phyloP scores from a whole-genome alignment of 192 early-diverging fungal species.

The Diversispora eburnea region DNA sequence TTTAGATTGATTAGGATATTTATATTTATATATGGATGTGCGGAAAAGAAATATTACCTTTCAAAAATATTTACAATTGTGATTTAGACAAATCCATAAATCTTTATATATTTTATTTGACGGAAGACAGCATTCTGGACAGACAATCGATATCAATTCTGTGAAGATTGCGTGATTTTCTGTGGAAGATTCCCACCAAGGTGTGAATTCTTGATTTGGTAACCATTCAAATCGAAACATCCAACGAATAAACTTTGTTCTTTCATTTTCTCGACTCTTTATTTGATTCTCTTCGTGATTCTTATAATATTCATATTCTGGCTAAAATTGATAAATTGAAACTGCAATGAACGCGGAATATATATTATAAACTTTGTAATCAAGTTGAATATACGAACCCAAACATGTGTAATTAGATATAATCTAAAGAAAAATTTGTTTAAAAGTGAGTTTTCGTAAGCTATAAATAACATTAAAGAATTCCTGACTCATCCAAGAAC shows the following conservation, averaged over 20 bases:
- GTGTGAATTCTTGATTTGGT: background rate
- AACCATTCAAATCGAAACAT: constrained; percentile 13
- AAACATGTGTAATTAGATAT: background rate
- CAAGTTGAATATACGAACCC: background rate
- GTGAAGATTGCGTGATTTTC: background rate
- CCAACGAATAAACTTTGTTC: background rate
- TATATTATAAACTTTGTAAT: background rate
- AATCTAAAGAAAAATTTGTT: background rate
- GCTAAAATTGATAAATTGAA: background rate
- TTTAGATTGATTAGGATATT: background rate
- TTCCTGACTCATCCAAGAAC: background rate
- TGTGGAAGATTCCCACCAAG: background rate
- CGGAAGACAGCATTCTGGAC: background rate
- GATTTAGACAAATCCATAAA: background rate
- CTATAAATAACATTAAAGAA: background rate
- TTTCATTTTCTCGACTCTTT: background rate
- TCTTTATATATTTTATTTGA: background rate
- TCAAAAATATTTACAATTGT: background rate
- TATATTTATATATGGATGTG: too few species aligned
- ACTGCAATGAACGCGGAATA: too few species aligned
- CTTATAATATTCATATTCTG: background rate
- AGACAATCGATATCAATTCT: background rate
- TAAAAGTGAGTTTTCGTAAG: background rate
- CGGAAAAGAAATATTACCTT: background rate
- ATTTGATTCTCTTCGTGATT: background rate